A percentile compares a stretch with the other conserved stretches of the same genome.
Evolutionary conservation across 768 basidiomycete species (phyloP).

Genomic region (Phlebiopsis gigantea): DNA sequence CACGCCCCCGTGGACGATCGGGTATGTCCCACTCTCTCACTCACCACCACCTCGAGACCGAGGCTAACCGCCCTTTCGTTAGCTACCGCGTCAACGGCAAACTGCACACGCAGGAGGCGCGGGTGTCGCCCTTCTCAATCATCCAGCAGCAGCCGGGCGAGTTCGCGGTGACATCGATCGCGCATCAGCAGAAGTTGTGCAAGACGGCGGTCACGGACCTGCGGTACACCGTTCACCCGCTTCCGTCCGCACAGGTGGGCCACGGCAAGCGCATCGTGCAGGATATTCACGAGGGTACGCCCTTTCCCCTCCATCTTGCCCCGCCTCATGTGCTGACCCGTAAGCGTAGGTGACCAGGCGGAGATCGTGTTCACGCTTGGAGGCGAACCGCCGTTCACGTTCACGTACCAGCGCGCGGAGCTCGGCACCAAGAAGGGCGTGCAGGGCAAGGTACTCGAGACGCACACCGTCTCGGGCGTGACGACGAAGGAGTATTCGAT

Average conservation of each 20-base stretch:
- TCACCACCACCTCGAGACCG: neutral
- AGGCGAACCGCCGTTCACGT: constrained; percentile 93
- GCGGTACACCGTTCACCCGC: constrained; percentile 64
- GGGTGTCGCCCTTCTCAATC: constrained; percentile 80
- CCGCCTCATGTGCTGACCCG: neutral
- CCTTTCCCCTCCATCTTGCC: neutral
- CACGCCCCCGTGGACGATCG: constrained; percentile 87
- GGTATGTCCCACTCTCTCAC: constrained; percentile 40
- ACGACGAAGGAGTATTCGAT: constrained; percentile 78
- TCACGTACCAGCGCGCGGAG: constrained; percentile 88
- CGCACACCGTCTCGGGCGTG: constrained; percentile 83
- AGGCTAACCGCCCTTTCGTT: neutral
- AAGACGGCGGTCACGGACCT: constrained; percentile 77
- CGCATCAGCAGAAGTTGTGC: constrained; percentile 92
- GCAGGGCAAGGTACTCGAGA: constrained; percentile 80
- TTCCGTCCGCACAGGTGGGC: constrained; percentile 87
- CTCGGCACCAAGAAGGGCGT: constrained; percentile 61
- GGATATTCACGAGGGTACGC: constrained; percentile 83
- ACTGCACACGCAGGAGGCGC: constrained; percentile 64
- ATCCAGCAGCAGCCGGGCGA: constrained; percentile 76
- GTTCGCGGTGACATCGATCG: constrained; percentile 83
- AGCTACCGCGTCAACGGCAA: constrained; percentile 84
- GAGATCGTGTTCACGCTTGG: constrained; percentile 87
- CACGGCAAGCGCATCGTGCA: constrained; percentile 79
- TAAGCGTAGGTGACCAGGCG: constrained; percentile 72